A percentile compares a stretch with the other conserved stretches of the same genome.
Evolutionary conservation across 352 stramenopile species (phyloP).

Genomic region (Phytophthora uliginosa): DNA sequence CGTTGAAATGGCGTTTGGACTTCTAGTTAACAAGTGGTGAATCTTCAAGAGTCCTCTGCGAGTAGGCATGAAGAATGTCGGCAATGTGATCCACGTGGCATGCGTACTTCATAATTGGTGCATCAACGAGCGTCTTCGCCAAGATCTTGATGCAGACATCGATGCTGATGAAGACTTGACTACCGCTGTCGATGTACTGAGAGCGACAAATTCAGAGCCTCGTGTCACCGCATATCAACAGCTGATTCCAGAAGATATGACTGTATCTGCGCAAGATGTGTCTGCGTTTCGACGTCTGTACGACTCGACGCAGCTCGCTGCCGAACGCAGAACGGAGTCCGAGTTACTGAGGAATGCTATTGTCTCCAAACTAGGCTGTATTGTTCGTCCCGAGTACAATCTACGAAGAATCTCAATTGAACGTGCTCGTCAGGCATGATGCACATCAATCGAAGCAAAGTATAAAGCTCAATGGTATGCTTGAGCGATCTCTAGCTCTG

Average conservation of each 20-base stretch:
- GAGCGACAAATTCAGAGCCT: too few relatives aligned
- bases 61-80: not conserved
- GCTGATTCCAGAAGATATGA: not conserved
- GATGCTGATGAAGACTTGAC: not conserved
- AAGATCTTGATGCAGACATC: not conserved
- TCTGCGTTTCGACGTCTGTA: not conserved
- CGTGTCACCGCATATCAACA: not conserved
- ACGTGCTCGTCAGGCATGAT: too few relatives aligned
- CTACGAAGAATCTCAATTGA: not conserved
- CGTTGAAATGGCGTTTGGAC: constrained; percentile 21
- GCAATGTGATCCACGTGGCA: not conserved
- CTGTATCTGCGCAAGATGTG: not conserved
- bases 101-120: not conserved
- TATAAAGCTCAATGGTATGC: too few relatives aligned
- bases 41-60: constrained; percentile 1
- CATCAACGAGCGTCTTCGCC: not conserved
- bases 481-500: too few relatives aligned
- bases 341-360: not conserved
- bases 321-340: not conserved
- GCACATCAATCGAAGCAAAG: too few relatives aligned
- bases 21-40: constrained; percentile 24
- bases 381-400: not conserved
- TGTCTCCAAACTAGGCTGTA: not conserved
- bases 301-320: not conserved
- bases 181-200: not conserved